These are phyloP conservation scores for Paramecium octaurelia DNA, from an alignment of 73 alveolate species.

Conservation along the genomic window DNA sequence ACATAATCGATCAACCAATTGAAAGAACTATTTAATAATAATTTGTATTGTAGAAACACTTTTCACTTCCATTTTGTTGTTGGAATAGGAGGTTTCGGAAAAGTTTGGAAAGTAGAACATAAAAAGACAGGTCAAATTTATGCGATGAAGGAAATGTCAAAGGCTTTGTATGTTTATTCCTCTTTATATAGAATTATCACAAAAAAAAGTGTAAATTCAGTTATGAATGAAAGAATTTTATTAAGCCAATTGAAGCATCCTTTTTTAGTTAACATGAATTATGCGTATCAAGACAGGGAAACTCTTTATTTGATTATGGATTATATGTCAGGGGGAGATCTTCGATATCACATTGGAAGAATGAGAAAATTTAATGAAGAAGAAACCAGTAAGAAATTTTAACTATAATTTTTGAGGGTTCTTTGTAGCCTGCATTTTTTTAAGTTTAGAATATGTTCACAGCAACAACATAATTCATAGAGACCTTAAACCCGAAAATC, in stretches of 20 bases:
- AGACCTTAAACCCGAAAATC: constrained; percentile 79
- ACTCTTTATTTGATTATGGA: constrained; percentile 87
- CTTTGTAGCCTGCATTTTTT: constrained; percentile 74
- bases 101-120: constrained; percentile 88
- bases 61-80: constrained; percentile 74
- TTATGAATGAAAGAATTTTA: constrained; percentile 55
- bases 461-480: constrained; percentile 70
- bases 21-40: background rate
- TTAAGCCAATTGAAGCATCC: constrained; percentile 50
- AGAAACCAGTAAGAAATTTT: constrained; percentile 72
- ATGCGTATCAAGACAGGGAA: constrained; percentile 91
- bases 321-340: constrained; percentile 92
- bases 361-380: constrained; percentile 87
- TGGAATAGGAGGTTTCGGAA: constrained; percentile 90
- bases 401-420: constrained; percentile 63
- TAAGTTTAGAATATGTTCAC: constrained; percentile 75
- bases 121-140: constrained; percentile 67
- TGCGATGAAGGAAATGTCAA: constrained; percentile 88
- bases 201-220: constrained; percentile 64
- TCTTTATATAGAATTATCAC: constrained; percentile 42
- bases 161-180: constrained; percentile 45
- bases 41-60: constrained; percentile 50
- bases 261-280: constrained; percentile 89
- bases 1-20: background rate
- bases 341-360: constrained; percentile 84